Evolutionary conservation across 345 rosid species (phyloP), one percentile per base, ranked within the genome.

Genomic region (thale cress (Arabidopsis thaliana)): DNA sequence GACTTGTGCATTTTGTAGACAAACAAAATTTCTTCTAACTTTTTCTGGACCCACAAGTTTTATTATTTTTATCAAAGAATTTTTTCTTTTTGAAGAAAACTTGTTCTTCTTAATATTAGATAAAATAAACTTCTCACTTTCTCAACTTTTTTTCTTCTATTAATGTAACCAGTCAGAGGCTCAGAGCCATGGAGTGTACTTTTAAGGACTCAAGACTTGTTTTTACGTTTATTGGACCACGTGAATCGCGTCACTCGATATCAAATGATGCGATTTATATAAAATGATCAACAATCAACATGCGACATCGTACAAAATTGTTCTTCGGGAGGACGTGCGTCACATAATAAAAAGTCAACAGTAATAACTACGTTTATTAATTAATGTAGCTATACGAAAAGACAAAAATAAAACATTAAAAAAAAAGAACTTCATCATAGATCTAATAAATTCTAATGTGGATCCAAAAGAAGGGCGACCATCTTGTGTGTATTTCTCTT

Each of bases 391-490:
- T 52, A 8, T 30, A 14, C 8, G 6, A 11, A 4, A 14, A 16
- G 8, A 56, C 32, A 9, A 33, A 1, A 10, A 8, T 8, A 28
- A 37, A 55, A 44, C n/a, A 45, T 1, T 2, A 8, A 28, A 23
- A 55, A 44, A n/a, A 45, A 2, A 0, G 14, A 14, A 37, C 20
- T 16, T 16, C 20, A 16, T 16, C 20, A 16, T 41, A 73, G 46
- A 73, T 63, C 69, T 56, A 71, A 6, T 10, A 6, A 36, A 70
- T 70, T 34, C 38, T 45, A 22, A 0, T 24, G 23, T 60, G 32
- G 60, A 38, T 60, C 68, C 76, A 50, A 28, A 28, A 50, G 50
- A 71, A 50, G 33, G 60, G 59, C 51, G 48, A 71, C 36, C 75
- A 59, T 49, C 42, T 33, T 72, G 53, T 23, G 37, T 11, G 30